These are phyloP conservation scores for Elsinoe fawcettii DNA, from an alignment of 2,329 filamentous ascomycete genomes.

Conservation along the genomic window DNA sequence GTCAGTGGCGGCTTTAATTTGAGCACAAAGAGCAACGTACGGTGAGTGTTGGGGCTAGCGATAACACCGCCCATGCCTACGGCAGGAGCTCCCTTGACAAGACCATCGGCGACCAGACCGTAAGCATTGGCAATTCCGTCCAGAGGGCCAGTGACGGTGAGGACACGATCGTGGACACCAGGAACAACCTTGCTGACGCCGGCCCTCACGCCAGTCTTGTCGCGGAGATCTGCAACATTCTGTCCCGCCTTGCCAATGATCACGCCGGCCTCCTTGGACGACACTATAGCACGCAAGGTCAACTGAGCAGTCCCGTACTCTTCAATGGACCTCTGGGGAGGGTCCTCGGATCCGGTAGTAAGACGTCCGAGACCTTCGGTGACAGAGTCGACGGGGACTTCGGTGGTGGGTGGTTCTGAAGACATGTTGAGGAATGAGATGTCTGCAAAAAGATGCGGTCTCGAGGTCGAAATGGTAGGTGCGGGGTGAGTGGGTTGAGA, in stretches of 20 bases:
- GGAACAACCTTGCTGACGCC: constrained; percentile 98
- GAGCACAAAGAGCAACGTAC: constrained; percentile 51
- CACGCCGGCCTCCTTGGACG: constrained; percentile 96
- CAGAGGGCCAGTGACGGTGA: constrained; percentile 87
- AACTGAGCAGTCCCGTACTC: constrained; percentile 90
- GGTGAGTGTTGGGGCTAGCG: constrained; percentile 82
- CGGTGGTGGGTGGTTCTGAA: constrained; percentile 30
- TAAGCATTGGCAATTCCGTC: constrained; percentile 88
- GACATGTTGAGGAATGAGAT: constrained; percentile 31
- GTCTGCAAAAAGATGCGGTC: constrained; percentile 14
- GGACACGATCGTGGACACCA: constrained; percentile 90
- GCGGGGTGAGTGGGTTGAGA: constrained; percentile 4
- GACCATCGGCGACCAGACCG: constrained; percentile 79
- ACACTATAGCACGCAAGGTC: constrained; percentile 93
- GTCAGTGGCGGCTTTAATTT: constrained; percentile 21
- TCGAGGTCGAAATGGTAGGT: constrained; percentile 8
- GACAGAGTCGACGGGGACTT: constrained; percentile 30
- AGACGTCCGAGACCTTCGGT: constrained; percentile 37
- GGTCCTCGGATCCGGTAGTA: constrained; percentile 50
- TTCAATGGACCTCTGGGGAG: constrained; percentile 89
- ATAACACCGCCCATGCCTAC: constrained; percentile 94
- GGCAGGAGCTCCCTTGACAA: constrained; percentile 86
- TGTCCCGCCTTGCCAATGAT: constrained; percentile 99
- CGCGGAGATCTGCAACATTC: constrained; percentile 93
- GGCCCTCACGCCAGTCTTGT: constrained; percentile 95